These are phyloP conservation scores for Solanum rostratum DNA, from an alignment of 257 asterid genomes.

Conservation along the genomic window DNA sequence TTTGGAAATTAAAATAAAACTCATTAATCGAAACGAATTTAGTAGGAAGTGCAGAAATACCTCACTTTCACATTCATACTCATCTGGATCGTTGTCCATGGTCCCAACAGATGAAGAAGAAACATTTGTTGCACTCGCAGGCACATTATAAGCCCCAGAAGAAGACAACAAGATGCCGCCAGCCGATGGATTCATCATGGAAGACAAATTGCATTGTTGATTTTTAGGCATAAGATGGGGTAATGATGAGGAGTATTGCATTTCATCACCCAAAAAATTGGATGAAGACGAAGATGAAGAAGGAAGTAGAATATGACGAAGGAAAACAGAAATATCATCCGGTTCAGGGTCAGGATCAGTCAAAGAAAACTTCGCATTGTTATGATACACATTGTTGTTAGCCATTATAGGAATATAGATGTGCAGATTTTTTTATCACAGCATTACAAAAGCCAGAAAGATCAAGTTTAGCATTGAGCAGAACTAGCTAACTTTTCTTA, in stretches of 20 bases:
- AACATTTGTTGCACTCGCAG: slow-evolving; percentile 7
- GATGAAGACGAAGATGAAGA: slow-evolving; percentile 32
- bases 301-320: slow-evolving; percentile 50
- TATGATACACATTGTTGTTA: background rate
- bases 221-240: background rate
- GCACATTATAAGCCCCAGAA: slow-evolving; percentile 5
- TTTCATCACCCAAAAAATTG: background rate
- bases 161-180: slow-evolving; percentile 4
- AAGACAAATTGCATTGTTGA: background rate
- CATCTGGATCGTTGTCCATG: slow-evolving; percentile 38
- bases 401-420: slow-evolving; percentile 20
- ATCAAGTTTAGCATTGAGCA: background rate
- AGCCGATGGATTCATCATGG: slow-evolving; percentile 3
- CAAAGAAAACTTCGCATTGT: background rate
- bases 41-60: slow-evolving; percentile 8
- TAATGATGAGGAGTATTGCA: slow-evolving; percentile 2
- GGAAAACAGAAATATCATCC: slow-evolving; percentile 58
- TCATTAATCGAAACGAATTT: background rate
- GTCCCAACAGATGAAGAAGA: slow-evolving; percentile 37
- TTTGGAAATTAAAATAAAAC: background rate
- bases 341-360: slow-evolving; percentile 16
- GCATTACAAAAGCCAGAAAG: background rate
- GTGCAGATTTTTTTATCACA: background rate
- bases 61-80: slow-evolving; percentile 72
- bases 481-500: background rate